Conservation (phyloP, 2,329 filamentous ascomycete species). For the Stachybotrys chlorohalonatus region DNA sequence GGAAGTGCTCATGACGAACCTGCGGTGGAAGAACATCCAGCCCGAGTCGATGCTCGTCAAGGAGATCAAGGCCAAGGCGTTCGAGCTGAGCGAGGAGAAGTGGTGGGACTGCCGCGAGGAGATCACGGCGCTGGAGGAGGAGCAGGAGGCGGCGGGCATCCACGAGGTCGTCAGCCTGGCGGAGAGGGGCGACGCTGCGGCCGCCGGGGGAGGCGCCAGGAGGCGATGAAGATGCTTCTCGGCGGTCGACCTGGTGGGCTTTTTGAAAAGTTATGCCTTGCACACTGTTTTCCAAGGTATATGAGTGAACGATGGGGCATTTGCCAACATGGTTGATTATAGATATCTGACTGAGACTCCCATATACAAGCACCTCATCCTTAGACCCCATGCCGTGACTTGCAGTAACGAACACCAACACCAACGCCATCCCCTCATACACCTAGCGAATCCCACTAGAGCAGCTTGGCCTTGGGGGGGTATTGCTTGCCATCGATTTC, state of each 20-base stretch:
- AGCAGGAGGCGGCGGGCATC: slow-evolving; percentile 91
- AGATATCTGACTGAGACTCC: too few relatives aligned
- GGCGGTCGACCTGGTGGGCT: too few relatives aligned
- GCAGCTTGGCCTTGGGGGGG: slow-evolving; percentile 47
- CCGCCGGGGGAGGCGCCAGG: slow-evolving; percentile 20
- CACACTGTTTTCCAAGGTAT: too few relatives aligned
- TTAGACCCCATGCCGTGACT: too few relatives aligned
- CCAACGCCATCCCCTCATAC: too few relatives aligned
- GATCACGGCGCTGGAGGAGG: slow-evolving; percentile 82
- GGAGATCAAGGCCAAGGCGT: slow-evolving; percentile 86
- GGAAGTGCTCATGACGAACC: slow-evolving; percentile 66
- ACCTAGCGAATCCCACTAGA: too few relatives aligned
- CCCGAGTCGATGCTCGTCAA: slow-evolving; percentile 68
- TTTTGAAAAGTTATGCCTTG: too few relatives aligned
- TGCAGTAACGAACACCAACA: too few relatives aligned
- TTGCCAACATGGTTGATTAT: too few relatives aligned
- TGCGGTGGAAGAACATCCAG: slow-evolving; percentile 59
- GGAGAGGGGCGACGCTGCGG: slow-evolving; percentile 54
- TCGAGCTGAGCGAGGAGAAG: slow-evolving; percentile 85
- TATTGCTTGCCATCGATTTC: slow-evolving; percentile 52
- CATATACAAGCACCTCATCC: too few relatives aligned
- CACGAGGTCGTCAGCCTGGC: slow-evolving; percentile 86
- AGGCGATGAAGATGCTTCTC: slow-evolving; percentile 14
- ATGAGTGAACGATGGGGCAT: too few relatives aligned
- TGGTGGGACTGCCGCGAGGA: slow-evolving; percentile 99